Conservation (phyloP, 2,329 filamentous ascomycete species). For the Colletotrichum scovillei region DNA sequence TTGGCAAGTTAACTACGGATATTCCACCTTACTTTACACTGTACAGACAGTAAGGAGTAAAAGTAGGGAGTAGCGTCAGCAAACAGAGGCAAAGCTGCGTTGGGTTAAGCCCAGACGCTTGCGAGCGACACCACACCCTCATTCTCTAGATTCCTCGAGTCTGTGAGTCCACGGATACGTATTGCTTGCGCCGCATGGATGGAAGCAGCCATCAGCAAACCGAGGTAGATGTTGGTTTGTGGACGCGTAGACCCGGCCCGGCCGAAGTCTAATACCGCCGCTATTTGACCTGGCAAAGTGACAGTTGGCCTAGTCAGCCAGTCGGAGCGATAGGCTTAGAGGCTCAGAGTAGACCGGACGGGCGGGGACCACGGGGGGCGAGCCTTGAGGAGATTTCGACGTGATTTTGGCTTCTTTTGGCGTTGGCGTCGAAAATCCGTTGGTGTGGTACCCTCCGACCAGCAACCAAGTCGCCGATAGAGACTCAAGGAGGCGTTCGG, state of each 20-base stretch:
- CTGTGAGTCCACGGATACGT: not conserved
- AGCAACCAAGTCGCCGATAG: not conserved
- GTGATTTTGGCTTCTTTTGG: not conserved
- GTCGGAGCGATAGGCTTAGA: not conserved
- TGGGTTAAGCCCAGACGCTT: not conserved
- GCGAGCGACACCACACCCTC: not conserved
- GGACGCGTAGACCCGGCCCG: slow-evolving; percentile 26
- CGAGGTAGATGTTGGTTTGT: not conserved
- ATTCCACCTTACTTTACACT: not conserved
- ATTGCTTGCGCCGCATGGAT: not conserved
- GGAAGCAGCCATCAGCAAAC: not conserved
- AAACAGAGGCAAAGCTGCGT: not conserved
- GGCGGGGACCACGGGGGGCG: not conserved
- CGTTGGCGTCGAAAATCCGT: slow-evolving; percentile 1
- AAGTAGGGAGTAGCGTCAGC: not conserved
- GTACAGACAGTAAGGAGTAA: not conserved
- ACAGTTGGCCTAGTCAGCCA: not conserved
- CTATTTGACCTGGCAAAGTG: slow-evolving; percentile 11
- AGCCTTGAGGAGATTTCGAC: not conserved
- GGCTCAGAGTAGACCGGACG: not conserved
- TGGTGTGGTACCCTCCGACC: not conserved
- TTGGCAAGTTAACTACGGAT: not conserved
- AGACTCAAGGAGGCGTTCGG: not conserved
- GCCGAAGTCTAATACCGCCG: slow-evolving; percentile 19
- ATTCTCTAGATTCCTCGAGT: not conserved